Base-by-base conservation (phyloP, 768 basidiomycete species). In the Boletus rubropictus region DNA sequence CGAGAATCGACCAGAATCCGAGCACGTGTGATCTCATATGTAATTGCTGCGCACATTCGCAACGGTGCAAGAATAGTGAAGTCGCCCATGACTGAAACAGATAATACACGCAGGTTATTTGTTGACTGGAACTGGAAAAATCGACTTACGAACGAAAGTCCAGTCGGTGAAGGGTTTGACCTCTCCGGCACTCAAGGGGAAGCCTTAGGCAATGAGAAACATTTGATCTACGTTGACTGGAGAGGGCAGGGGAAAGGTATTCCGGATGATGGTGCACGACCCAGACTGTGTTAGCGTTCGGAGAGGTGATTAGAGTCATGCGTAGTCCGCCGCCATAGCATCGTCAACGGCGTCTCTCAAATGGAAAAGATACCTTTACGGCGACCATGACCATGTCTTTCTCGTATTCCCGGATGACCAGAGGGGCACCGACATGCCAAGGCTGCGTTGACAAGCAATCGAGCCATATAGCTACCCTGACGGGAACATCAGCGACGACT, bases 251-350 rank as follows among this genome's bases (percentile, higher is more conserved):
- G 68, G 61, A 42, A 79, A 67, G 7, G 60, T 66, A 50, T 78
- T 63, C 78, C 78, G 80, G 32, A 66, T 69, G 48, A 80, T 75
- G 41, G 58, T 66, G 48, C 69, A 70, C 66, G 22, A 50, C 53
- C 78, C 78, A 80, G 32, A 69, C 57, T 12, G 67, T 64, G 18
- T 53, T 60, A 2, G 55, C 55, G 15, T 49, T 27, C 1, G 78
- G 78, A 29, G 55, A 68, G 18, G 55, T 54, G 46, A 80, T 64
- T n/a, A 58, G 63, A 1, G 78, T 78, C 0, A 65, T 69, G 58
- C 68, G 79, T 28, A 28, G 27, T 7, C 27, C 10, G 10, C 28
- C 9, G 10, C 28, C 28, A 28, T 28, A 28, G 10, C 10, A 28
- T 28, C 8, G 28, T 9, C 8, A 28, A 28, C 10, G 28, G 10